A percentile compares a stretch with the other conserved stretches of the same genome.
Conservation (phyloP, 129 eudicot genomes). For the Tanacetum coccineum region DNA sequence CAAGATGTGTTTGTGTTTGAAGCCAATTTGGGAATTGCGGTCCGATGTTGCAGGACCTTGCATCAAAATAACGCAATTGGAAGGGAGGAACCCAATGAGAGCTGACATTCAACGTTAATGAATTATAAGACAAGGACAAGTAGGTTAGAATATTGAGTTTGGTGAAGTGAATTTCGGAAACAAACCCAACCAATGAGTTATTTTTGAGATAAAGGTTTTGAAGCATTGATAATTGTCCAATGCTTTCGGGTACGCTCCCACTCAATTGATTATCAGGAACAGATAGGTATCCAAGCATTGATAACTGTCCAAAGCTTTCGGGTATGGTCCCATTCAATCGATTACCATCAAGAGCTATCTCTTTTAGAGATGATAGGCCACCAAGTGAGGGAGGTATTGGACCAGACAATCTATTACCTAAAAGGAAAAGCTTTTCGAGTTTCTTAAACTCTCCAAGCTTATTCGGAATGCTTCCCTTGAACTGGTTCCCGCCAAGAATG, state of each 20-base stretch:
- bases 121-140: not conserved
- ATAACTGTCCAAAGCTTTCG: not conserved
- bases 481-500: not conserved
- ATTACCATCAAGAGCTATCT: not conserved
- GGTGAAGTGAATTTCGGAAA: slow-evolving; percentile 11
- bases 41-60: not conserved
- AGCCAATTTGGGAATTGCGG: slow-evolving; percentile 1
- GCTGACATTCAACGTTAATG: not conserved
- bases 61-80: not conserved
- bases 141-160: not conserved
- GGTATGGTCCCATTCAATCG: not conserved
- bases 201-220: not conserved
- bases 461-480: not conserved
- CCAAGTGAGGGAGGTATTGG: slow-evolving; percentile 3
- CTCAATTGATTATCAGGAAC: not conserved
- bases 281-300: not conserved
- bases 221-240: not conserved
- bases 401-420: not conserved
- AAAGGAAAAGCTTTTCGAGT: not conserved
- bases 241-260: not conserved
- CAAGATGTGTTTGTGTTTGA: not conserved
- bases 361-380: slow-evolving; percentile 4
- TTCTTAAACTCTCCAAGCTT: not conserved
- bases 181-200: not conserved
- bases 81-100: slow-evolving; percentile 21